These are phyloP conservation scores for Xylariaceae sp. DNA, from an alignment of 2,329 filamentous ascomycete genomes.

Conservation along the genomic window DNA sequence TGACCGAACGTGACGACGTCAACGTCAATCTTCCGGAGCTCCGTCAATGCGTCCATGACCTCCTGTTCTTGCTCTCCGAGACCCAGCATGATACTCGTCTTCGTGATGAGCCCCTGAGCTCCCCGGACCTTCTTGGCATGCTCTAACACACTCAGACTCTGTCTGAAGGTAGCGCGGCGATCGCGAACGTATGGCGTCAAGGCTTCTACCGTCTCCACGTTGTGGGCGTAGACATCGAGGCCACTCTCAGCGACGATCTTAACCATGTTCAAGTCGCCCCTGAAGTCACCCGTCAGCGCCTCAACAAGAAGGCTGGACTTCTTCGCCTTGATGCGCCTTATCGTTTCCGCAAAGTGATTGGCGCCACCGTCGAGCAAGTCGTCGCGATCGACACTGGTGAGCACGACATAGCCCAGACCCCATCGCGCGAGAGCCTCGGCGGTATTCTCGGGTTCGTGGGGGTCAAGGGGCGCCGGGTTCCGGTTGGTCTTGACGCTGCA, in stretches of 20 bases:
- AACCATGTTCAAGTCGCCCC: conserved; percentile 82
- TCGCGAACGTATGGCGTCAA: conserved; percentile 88
- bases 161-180: conserved; percentile 80
- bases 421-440: conserved; percentile 88
- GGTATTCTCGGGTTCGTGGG: conserved; percentile 94
- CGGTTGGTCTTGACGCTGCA: conserved; percentile 92
- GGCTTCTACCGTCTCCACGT: conserved; percentile 89
- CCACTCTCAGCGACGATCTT: conserved; percentile 77
- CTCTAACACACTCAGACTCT: conserved; percentile 73
- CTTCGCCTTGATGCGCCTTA: conserved; percentile 87
- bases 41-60: conserved; percentile 70
- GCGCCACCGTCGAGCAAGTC: conserved; percentile 87
- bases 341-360: conserved; percentile 85
- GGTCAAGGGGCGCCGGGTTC: conserved; percentile 72
- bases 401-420: conserved; percentile 92
- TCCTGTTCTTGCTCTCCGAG: conserved; percentile 88
- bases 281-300: conserved; percentile 81
- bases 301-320: conserved; percentile 72
- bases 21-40: conserved; percentile 73
- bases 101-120: conserved; percentile 73
- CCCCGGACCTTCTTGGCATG: conserved; percentile 66
- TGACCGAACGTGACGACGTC: conserved; percentile 99
- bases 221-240: conserved; percentile 94
- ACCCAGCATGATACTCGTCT: conserved; percentile 96
- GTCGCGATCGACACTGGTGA: conserved; percentile 91